Evolutionary conservation across 2,329 filamentous ascomycete genomes (phyloP), one percentile per base, ranked within the genome.

Genomic region (Pseudogymnoascus sp.): DNA sequence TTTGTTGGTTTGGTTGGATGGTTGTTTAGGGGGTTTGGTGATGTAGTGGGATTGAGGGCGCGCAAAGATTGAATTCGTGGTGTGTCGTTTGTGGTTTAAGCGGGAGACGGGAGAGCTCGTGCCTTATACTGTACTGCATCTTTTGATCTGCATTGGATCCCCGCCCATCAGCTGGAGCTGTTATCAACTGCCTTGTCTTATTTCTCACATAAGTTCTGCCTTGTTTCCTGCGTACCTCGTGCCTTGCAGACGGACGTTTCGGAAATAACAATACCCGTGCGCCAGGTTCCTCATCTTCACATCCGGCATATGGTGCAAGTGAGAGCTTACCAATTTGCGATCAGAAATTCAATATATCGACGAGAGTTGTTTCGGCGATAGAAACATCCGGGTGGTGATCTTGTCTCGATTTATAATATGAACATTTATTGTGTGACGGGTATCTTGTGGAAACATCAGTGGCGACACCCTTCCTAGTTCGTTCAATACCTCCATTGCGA

Each of bases 101-200:
- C n/a, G 28, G 28, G 49, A 19, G 16, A 19, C 49, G 49, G 49
- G 49, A 33, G 28, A 8, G n/a, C 49, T 30, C 25, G 25, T 30
- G 49, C 49, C 49, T 55, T 55, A 55, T 55, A 55, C 49, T 55
- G 49, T 55, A 33, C 49, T 55, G 4, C n/a, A 19, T 19, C 28
- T 52, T 55, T 55, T 25, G n/a, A 33, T 19, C 25, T 55, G 0
- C 25, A 7, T 55, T 30, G 4, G n/a, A 52, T 52, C 3, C 8
- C n/a, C 12, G 45, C 5, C 25, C n/a, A 19, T 33, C n/a, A 33
- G 9, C 12, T 55, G 25, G 25, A 4, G 45, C 12, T 19, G 28
- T 12, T 33, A 33, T 33, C 25, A 4, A 55, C 8, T 55, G 2
- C 7, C 5, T n/a, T 12, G 45, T 7, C 45, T 19, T 30, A 3